These are phyloP conservation scores for Candida saitoana DNA, from an alignment of 805 yeast species.

Conservation along the genomic window DNA sequence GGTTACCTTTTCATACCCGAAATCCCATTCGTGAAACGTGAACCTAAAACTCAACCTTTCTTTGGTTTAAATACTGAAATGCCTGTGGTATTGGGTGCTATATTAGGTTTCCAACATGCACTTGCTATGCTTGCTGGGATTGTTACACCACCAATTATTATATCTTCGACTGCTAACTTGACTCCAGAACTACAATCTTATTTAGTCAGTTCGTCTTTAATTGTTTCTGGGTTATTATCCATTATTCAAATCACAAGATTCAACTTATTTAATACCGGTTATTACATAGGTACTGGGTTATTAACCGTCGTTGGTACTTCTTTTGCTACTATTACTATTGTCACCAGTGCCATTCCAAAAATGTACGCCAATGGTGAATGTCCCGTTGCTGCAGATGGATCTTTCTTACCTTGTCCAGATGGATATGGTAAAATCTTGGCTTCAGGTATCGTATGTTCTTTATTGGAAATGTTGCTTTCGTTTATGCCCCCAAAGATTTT, in stretches of 20 bases:
- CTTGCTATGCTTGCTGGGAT: conserved; percentile 91
- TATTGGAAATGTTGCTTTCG: conserved; percentile 67
- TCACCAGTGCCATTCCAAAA: conserved; percentile 67
- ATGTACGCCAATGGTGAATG: conserved; percentile 61
- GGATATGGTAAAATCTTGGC: conserved; percentile 88
- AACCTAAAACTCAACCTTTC: conserved; percentile 64
- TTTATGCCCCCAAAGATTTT: conserved; percentile 72
- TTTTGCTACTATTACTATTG: conserved; percentile 83
- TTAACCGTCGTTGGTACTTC: conserved; percentile 89
- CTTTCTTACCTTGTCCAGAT: conserved; percentile 71
- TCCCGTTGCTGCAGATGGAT: conserved; percentile 61
- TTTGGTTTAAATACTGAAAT: conserved; percentile 75
- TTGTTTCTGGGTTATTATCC: conserved; percentile 53
- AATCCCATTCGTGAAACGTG: conserved; percentile 57
- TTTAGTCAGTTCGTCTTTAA: conserved; percentile 35
- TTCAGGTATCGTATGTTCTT: conserved; percentile 73
- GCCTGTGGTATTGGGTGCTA: conserved; percentile 73
- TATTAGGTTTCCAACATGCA: conserved; percentile 85
- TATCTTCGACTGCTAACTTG: conserved; percentile 61
- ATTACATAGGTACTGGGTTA: conserved; percentile 82
- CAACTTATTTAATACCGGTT: conserved; percentile 68
- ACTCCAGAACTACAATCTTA: conserved; percentile 34
- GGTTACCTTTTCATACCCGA: conserved; percentile 74
- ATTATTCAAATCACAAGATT: conserved; percentile 64
- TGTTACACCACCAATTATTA: conserved; percentile 77